phyloP scores from a whole-genome alignment of 352 stramenopile species.

The Phytophthora pluvialis region DNA sequence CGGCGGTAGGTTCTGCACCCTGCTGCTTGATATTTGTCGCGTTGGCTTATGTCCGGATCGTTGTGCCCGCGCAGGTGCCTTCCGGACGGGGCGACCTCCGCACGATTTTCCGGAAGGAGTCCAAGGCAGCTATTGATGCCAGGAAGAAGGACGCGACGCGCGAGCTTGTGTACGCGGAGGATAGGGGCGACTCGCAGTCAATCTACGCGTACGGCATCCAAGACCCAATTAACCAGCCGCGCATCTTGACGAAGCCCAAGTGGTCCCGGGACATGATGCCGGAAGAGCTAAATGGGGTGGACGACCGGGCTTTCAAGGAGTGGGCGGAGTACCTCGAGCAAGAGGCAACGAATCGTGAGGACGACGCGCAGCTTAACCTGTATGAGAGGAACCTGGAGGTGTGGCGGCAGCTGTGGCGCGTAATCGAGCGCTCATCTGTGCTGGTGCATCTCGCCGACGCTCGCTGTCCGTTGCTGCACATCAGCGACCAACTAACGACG shows the following conservation, averaged over 20 bases:
- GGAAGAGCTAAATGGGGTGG: slow-evolving; percentile 61
- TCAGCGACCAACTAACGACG: slow-evolving; percentile 72
- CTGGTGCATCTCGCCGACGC: slow-evolving; percentile 80
- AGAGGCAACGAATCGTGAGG: slow-evolving; percentile 16
- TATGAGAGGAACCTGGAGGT: slow-evolving; percentile 87
- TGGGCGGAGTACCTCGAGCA: slow-evolving; percentile 60
- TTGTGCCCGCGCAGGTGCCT: slow-evolving; percentile 12
- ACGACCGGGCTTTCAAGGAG: slow-evolving; percentile 59
- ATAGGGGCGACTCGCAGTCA: slow-evolving; percentile 74
- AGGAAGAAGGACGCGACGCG: slow-evolving; percentile 79
- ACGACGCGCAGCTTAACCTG: slow-evolving; percentile 53
- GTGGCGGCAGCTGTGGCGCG: slow-evolving; percentile 84
- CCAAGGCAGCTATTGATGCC: slow-evolving; percentile 57
- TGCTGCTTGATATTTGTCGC: background rate
- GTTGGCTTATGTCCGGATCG: background rate
- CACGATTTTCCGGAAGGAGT: slow-evolving; percentile 74
- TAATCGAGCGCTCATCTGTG: slow-evolving; percentile 78
- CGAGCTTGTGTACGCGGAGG: slow-evolving; percentile 54
- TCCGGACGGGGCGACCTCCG: slow-evolving; percentile 60
- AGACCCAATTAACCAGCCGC: slow-evolving; percentile 60
- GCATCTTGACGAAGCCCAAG: slow-evolving; percentile 65
- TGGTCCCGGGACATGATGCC: slow-evolving; percentile 73
- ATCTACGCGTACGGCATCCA: slow-evolving; percentile 76
- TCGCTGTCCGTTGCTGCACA: slow-evolving; percentile 72
- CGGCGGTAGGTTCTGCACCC: slow-evolving; percentile 17